phyloP scores from a whole-genome alignment of 768 basidiomycete species.

The Cystobasidiopsis lactophilus region DNA sequence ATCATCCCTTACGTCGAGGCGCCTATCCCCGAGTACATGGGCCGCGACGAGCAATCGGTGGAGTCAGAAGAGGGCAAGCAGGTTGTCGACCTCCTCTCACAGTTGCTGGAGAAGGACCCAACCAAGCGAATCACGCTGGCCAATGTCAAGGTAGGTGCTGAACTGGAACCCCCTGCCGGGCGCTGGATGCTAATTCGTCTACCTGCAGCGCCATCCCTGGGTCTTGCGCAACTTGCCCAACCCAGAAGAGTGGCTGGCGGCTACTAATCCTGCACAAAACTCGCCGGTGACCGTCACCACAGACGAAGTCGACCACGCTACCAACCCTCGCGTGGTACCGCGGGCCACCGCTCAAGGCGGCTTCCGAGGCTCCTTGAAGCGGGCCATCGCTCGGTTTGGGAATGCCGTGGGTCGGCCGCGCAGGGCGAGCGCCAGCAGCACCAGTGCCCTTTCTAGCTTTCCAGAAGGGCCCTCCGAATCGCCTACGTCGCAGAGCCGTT shows the following conservation, averaged over 20 bases:
- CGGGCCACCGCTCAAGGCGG: slow-evolving; percentile 5
- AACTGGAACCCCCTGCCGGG: neutral
- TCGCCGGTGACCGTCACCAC: slow-evolving; percentile 41
- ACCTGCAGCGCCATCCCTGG: slow-evolving; percentile 26
- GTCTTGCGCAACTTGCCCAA: slow-evolving; percentile 28
- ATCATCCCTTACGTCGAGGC: slow-evolving; percentile 60
- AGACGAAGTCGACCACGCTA: slow-evolving; percentile 48
- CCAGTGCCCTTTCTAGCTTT: slow-evolving; percentile 4
- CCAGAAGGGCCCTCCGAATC: slow-evolving; percentile 10
- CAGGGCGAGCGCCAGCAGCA: slow-evolving; percentile 17
- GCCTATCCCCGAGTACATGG: slow-evolving; percentile 45
- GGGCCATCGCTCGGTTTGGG: slow-evolving; percentile 15
- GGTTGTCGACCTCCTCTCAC: slow-evolving; percentile 36
- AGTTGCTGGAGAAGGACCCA: slow-evolving; percentile 13
- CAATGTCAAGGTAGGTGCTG: slow-evolving; percentile 48
- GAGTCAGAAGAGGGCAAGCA: slow-evolving; percentile 35
- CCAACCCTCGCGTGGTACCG: slow-evolving; percentile 13
- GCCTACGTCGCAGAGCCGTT: neutral
- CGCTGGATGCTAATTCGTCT: neutral
- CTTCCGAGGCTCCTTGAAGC: slow-evolving; percentile 17
- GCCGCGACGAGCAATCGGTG: slow-evolving; percentile 33
- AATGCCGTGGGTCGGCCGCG: slow-evolving; percentile 6
- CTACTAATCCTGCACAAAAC: slow-evolving; percentile 34
- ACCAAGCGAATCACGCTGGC: slow-evolving; percentile 37
- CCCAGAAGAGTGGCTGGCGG: slow-evolving; percentile 45